Evolutionary conservation across 768 basidiomycete species (phyloP), one percentile per base, ranked within the genome.

Genomic region (Lactifluus volemus): DNA sequence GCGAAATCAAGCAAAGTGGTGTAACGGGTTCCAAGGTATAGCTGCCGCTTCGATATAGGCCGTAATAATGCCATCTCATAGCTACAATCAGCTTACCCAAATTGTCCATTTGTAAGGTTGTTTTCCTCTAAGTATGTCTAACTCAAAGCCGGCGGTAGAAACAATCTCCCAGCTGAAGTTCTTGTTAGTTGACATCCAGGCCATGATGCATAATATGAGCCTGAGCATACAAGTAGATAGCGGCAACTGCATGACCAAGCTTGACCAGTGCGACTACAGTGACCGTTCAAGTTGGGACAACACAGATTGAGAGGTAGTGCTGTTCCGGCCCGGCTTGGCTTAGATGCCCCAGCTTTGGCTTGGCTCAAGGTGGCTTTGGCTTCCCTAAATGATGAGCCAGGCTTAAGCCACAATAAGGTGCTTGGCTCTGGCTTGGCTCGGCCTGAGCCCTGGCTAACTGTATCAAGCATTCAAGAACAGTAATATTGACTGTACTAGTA

Each of bases 81-180:
- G 10, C 4, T 25, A 14, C 21, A 25, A 47, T 3, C 9, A 6
- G n/a, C 21, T 47, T 12, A 47, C 45, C 45, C 45, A 47, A 25
- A 47, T 45, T 8, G 45, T 47, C 45, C 45, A 25, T 29, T 32
- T 34, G 25, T 52, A 59, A 2, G 61, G 61, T 5, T 45, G 55
- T 36, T 58, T 62, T 6, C 61, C 45, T 62, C 56, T 34, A 2
- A 59, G 25, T 6, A 52, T 12, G 41, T 59, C 47, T 7, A 34
- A 21, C 44, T 58, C 57, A 34, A 58, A 58, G 41, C 41, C 32
- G 10, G 10, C 30, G 14, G 5, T 4, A 49, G 25, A 15, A 21
- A 44, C 49, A 2, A 12, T 51, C 41, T 58, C 57, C 57, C 57
- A 58, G 9, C 57, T 58, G 21, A 32, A 2, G 9, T 34, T 36